Evolutionary conservation across 106 monocot species (phyloP), one percentile per base, ranked within the genome.

Genomic region (Dioscorea dumetorum): DNA sequence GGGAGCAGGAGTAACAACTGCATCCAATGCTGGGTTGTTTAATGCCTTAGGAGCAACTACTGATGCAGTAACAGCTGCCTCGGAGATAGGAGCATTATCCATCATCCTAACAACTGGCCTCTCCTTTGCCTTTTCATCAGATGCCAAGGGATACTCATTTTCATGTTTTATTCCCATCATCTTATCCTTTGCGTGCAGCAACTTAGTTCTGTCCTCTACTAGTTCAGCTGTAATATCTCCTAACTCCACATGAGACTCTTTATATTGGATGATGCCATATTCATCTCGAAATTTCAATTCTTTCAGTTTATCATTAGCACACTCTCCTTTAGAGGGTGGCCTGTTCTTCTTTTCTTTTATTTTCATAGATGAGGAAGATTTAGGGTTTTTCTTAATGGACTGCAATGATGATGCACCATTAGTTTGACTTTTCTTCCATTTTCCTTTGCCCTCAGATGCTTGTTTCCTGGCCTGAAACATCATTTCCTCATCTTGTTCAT

Each of bases 291-390:
- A 33, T n/a, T 63, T 17, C 34, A 35, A 35, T 17, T 41, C 22
- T 53, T 74, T 74, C 23, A 41, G 8, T 66, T 67, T 74, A 49
- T 78, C 61, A 23, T 80, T 84, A 52, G 72, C 58, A 63, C 57
- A 57, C 34, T 71, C 63, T 63, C 52, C 64, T 84, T 67, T 82
- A 70, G 67, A 53, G 72, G 65, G 64, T 51, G 60, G 76, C 18
- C 28, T 76, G 75, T 77, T 79, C 69, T 78, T 88, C 64, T 86
- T 83, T 63, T 82, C 81, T 51, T 77, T 80, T 63, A 63, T 6
- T 60, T 61, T 34, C 66, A 53, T 35, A 70, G 72, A 75, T 63
- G 81, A 73, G 33, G 63, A 21, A 65, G 67, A 28, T 48, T 33
- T 64, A 20, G 50, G 13, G 14, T 69, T 58, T 58, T 74, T 72